Evolutionary conservation across 2,329 filamentous ascomycete species (phyloP).

Genomic region (Phialophora tarda): DNA sequence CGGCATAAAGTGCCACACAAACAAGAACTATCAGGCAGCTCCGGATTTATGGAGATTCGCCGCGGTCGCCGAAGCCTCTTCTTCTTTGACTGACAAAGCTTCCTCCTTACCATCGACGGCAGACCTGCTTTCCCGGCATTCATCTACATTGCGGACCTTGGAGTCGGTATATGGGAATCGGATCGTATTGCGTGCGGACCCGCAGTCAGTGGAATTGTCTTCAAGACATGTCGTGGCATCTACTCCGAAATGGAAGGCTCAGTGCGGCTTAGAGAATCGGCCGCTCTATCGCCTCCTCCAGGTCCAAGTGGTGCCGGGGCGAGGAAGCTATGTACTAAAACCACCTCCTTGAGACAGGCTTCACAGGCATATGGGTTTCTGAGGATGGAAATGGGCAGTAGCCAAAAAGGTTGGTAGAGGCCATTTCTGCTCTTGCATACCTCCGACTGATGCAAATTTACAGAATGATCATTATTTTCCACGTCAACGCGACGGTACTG

Average conservation of each 20-base stretch:
- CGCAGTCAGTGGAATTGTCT: neutral
- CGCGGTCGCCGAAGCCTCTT: neutral
- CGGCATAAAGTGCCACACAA: constrained; percentile 1
- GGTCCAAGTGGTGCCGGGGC: neutral
- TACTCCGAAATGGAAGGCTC: neutral
- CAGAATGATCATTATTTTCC: constrained; percentile 23
- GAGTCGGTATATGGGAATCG: neutral
- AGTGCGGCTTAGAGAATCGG: neutral
- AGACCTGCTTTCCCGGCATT: neutral
- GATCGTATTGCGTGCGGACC: neutral
- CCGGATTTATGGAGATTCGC: neutral
- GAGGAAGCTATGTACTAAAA: neutral
- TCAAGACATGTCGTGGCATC: neutral
- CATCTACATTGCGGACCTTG: neutral
- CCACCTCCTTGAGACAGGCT: neutral
- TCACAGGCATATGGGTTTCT: constrained; percentile 9
- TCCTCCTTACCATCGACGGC: neutral
- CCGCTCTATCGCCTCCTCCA: neutral
- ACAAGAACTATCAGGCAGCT: constrained; percentile 1
- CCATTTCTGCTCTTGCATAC: neutral
- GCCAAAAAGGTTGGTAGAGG: constrained; percentile 22
- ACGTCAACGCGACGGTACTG: neutral
- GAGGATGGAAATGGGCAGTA: constrained; percentile 36
- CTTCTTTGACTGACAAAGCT: neutral
- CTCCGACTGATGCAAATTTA: constrained; percentile 4